Evolutionary conservation across 345 rosid genomes (phyloP), one percentile per base, ranked within the genome.

Genomic region (Linum usitatissimum): DNA sequence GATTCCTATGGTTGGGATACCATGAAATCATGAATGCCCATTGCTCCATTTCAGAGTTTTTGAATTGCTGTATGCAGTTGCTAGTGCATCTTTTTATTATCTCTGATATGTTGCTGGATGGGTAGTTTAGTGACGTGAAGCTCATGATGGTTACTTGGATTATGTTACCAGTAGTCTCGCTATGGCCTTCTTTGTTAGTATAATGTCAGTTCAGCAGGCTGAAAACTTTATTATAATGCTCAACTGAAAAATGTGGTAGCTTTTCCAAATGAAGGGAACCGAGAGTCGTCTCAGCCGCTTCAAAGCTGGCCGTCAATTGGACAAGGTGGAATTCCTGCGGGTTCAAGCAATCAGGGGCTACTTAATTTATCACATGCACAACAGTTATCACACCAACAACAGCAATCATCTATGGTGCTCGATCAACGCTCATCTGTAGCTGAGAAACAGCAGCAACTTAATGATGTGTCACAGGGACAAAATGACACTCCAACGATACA

Each of bases 191-290:
- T 23, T 23, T 23, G 28, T 23, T 23, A 23, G 28, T 23, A 23
- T 23, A 23, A 23, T 23, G 28, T 23, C 28, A 23, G 28, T 23
- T 23, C 28, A 23, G 28, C 28, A 0, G 28, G 28, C 28, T 23
- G 28, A 1, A 34, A 34, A 34, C 38, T 65, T 45, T 34, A 61
- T 64, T 57, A 54, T 38, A 58, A 1, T 53, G 6, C 15, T 18
- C 61, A 59, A 45, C 66, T 60, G 30, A 57, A 40, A 23, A 54
- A 56, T 60, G 42, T 61, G 31, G 59, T 74, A 76, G 71, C 73
- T 79, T 67, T 74, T 62, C 66, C 76, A 55, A 69, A 68, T 70
- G 86, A 85, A 72, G 69, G 76, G 80, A 76, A 67, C 68, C 79
- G 69, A 66, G 63, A 65, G 62, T 58, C 81, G 30, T 59, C 55